Evolutionary conservation across 768 basidiomycete genomes (phyloP).

Genomic region (Pisolithus microcarpus): DNA sequence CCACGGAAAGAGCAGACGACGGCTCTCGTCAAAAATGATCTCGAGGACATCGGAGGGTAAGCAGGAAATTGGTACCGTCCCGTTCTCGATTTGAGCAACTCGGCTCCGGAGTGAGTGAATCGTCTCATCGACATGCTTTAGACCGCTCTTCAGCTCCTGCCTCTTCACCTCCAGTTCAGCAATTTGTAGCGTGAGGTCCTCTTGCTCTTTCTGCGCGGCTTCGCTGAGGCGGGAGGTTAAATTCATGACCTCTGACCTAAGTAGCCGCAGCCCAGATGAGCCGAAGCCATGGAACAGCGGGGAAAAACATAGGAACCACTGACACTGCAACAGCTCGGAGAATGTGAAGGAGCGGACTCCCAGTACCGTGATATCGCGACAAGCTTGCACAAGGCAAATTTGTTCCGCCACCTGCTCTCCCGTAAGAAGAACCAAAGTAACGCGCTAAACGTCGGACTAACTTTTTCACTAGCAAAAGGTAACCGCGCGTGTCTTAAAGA

Average conservation of each 20-base stretch:
- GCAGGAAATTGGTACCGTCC: constrained; percentile 23
- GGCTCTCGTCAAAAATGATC: constrained; percentile 28
- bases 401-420: no score
- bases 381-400: no score
- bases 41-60: constrained; percentile 28
- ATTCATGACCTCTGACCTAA: constrained; percentile 14
- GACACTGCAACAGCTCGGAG: constrained; percentile 15
- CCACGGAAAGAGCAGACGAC: constrained; percentile 22
- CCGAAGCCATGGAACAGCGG: constrained; percentile 4
- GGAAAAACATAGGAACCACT: constrained; percentile 11
- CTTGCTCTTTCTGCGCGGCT: constrained; percentile 20
- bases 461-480: no score
- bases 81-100: constrained; percentile 26
- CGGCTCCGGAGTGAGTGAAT: constrained; percentile 26
- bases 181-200: constrained; percentile 16
- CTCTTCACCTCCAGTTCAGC: constrained; percentile 16
- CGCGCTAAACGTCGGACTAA: no score
- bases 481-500: no score
- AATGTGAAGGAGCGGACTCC: not conserved
- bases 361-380: no score
- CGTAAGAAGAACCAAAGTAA: no score
- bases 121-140: constrained; percentile 20
- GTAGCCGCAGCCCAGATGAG: constrained; percentile 13
- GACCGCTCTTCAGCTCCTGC: constrained; percentile 16
- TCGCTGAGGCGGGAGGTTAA: constrained; percentile 12